Conservation (phyloP, 345 rosid genomes). For the Syzygium jambos region DNA sequence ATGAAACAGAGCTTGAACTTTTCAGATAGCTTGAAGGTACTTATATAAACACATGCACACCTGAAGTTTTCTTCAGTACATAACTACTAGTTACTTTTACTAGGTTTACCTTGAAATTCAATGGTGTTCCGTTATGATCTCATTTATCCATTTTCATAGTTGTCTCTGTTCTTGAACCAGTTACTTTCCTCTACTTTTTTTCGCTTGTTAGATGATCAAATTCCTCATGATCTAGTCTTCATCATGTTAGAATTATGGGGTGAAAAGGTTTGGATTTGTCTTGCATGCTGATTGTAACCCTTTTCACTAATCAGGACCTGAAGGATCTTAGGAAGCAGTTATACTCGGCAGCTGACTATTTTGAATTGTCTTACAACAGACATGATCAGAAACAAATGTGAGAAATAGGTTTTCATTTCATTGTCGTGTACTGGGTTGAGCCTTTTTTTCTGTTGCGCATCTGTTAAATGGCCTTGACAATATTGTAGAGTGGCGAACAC, state of each 20-base stretch:
- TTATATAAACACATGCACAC: no score
- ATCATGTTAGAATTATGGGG: not conserved
- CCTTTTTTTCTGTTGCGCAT: no score
- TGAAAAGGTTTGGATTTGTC: not conserved
- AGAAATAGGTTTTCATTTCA: conserved; percentile 1
- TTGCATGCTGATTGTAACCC: not conserved
- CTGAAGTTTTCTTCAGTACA: not conserved
- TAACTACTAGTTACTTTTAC: not conserved
- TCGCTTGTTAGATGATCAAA: not conserved
- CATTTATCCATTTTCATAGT: no score
- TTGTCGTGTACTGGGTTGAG: not conserved
- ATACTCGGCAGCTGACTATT: conserved; percentile 81
- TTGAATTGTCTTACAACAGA: conserved; percentile 50
- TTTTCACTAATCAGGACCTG: conserved; percentile 39
- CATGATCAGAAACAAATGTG: conserved; percentile 63
- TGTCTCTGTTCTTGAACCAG: no score
- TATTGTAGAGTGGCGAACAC: conserved; percentile 50
- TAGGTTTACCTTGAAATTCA: not conserved
- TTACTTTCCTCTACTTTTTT: not conserved
- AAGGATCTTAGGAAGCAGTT: conserved; percentile 65
- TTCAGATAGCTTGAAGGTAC: conserved; percentile 64
- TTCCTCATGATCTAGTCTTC: not conserved
- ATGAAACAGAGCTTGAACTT: conserved; percentile 64
- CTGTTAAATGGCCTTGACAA: not conserved
- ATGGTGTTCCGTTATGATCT: not conserved